A percentile compares a stretch with the other conserved stretches of the same genome.
These are phyloP conservation scores for Amborella trichopoda DNA, from an alignment of 164 flowering plant species.

Conservation along the genomic window DNA sequence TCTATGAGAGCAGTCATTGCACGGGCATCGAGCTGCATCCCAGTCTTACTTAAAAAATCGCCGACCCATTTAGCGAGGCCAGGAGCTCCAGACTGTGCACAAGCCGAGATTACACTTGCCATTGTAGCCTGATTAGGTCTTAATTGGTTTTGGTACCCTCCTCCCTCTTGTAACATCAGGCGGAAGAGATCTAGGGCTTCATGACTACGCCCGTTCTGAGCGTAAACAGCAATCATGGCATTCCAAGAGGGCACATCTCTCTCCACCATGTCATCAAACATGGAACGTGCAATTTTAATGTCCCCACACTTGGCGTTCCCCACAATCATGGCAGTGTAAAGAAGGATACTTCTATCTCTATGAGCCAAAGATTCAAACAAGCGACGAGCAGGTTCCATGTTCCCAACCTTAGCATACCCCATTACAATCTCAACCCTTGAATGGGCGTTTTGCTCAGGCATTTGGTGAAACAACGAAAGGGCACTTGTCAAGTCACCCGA, in stretches of 20 bases:
- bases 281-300: slow-evolving; percentile 4
- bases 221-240: slow-evolving; percentile 12
- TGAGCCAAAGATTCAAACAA: slow-evolving; percentile 5
- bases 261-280: slow-evolving; percentile 10
- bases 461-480: slow-evolving; percentile 5
- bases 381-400: slow-evolving; percentile 8
- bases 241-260: slow-evolving; percentile 16
- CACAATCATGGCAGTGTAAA: slow-evolving; percentile 13
- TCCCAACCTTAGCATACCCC: slow-evolving; percentile 8
- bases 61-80: slow-evolving; percentile 6
- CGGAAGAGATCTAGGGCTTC: slow-evolving; percentile 12
- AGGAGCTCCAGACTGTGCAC: slow-evolving; percentile 11
- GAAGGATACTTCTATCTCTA: slow-evolving; percentile 3
- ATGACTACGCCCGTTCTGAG: slow-evolving; percentile 6
- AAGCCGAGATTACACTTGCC: slow-evolving; percentile 7
- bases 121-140: slow-evolving; percentile 12
- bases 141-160: neutral
- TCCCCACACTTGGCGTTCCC: slow-evolving; percentile 12
- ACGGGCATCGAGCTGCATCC: slow-evolving; percentile 8
- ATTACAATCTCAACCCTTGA: slow-evolving; percentile 12
- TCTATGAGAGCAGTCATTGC: slow-evolving; percentile 12
- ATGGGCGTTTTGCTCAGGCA: slow-evolving; percentile 9
- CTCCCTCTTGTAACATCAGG: slow-evolving; percentile 5
- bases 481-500: slow-evolving; percentile 11
- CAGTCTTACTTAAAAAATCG: slow-evolving; percentile 5